Evolutionary conservation across 306 rosid species (phyloP).

Genomic region (Begonia masoniana): DNA sequence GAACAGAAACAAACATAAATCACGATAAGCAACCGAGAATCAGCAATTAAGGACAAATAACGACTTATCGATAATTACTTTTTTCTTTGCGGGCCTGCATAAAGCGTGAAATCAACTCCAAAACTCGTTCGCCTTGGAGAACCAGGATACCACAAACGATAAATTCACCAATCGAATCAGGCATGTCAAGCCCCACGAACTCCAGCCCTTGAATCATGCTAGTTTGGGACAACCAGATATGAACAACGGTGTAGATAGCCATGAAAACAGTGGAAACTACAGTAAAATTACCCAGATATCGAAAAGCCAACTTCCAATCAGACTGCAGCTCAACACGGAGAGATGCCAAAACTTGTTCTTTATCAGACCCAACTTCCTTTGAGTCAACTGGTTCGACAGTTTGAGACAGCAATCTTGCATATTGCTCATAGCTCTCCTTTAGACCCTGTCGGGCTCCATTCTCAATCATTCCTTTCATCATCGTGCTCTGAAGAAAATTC

Average conservation of each 20-base stretch:
- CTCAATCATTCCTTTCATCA: constrained; percentile 79
- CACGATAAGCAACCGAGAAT: neutral
- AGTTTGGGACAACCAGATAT: constrained; percentile 41
- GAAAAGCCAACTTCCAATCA: constrained; percentile 41
- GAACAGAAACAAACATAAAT: neutral
- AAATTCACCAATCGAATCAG: constrained; percentile 74
- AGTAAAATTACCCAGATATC: constrained; percentile 57
- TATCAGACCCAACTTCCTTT: constrained; percentile 34
- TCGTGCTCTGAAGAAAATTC: constrained; percentile 55
- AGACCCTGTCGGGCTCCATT: constrained; percentile 58
- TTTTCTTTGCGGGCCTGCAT: constrained; percentile 27
- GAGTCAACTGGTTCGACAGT: constrained; percentile 8
- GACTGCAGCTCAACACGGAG: constrained; percentile 39
- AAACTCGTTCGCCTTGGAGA: constrained; percentile 48
- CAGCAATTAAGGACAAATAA: no score
- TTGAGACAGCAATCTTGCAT: constrained; percentile 31
- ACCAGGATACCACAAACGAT: constrained; percentile 50
- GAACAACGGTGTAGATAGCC: constrained; percentile 44
- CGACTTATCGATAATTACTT: no score
- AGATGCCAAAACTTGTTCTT: constrained; percentile 37
- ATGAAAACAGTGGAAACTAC: constrained; percentile 37
- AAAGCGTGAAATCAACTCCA: constrained; percentile 52
- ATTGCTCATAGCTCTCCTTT: constrained; percentile 57
- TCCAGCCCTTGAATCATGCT: constrained; percentile 51
- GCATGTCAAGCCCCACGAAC: constrained; percentile 65